Conservation (phyloP, 1,284 basidiomycete genomes). For the Garcileccinum viscosum region DNA sequence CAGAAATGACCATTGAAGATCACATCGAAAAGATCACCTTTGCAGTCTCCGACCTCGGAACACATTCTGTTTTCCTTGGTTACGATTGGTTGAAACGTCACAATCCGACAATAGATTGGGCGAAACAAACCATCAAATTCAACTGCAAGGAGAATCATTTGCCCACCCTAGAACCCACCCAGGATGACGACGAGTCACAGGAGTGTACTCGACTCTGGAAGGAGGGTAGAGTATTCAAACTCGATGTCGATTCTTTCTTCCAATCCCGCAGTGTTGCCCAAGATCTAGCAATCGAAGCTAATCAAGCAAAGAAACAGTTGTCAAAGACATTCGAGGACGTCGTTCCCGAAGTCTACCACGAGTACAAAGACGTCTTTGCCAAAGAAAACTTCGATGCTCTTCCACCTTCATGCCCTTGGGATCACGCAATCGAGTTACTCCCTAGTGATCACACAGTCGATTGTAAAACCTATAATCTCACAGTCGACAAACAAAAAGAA, state of each 20-base stretch:
- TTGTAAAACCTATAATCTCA: neutral
- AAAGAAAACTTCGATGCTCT: neutral
- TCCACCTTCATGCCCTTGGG: neutral
- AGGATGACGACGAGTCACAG: neutral
- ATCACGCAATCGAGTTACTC: neutral
- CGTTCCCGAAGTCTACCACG: neutral
- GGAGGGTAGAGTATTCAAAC: neutral
- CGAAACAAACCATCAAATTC: neutral
- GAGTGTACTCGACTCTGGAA: neutral
- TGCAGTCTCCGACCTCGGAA: neutral
- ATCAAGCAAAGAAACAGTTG: neutral
- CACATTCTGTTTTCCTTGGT: neutral
- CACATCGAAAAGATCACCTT: neutral
- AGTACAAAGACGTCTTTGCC: neutral
- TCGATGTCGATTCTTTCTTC: neutral
- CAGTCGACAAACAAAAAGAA: neutral
- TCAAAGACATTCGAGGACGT: neutral
- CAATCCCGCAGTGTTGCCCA: neutral
- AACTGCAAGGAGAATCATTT: neutral
- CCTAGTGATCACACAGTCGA: neutral
- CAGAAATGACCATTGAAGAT: neutral
- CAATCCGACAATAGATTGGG: neutral
- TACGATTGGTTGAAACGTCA: neutral
- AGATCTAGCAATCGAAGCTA: neutral
- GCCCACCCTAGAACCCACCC: accelerated